A percentile compares a stretch with the other conserved stretches of the same genome.
Conservation (phyloP, 2,329 filamentous ascomycete species). For the Aspergillus spinulosporus region DNA sequence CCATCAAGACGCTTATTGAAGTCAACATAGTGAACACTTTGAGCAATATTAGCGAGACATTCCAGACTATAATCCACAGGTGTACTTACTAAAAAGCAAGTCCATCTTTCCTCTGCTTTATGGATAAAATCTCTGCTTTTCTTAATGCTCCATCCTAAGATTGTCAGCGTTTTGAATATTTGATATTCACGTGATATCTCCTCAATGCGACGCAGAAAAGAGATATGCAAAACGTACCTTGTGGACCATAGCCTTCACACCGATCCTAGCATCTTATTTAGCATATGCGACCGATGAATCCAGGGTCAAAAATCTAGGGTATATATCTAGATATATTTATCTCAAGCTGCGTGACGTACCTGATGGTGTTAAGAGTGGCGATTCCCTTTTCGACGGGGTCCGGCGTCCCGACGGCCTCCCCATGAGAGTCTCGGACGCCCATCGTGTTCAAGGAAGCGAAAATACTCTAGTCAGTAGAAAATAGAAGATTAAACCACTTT, state of each 20-base stretch:
- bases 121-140: slow-evolving; percentile 94
- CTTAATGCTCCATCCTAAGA: slow-evolving; percentile 73
- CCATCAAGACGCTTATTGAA: slow-evolving; percentile 84
- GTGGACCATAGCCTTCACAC: slow-evolving; percentile 66
- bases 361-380: slow-evolving; percentile 80
- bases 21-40: slow-evolving; percentile 86
- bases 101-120: slow-evolving; percentile 83
- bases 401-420: slow-evolving; percentile 55
- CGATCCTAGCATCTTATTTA: slow-evolving; percentile 54
- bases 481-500: slow-evolving; percentile 14
- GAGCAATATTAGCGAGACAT: slow-evolving; percentile 21
- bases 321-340: slow-evolving; percentile 8
- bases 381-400: slow-evolving; percentile 71
- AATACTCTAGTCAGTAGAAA: neutral
- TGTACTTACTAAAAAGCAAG: slow-evolving; percentile 72
- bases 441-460: slow-evolving; percentile 38
- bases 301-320: slow-evolving; percentile 2
- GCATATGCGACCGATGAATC: slow-evolving; percentile 39
- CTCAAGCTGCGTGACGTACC: slow-evolving; percentile 53
- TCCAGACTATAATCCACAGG: too few relatives aligned
- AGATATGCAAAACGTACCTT: slow-evolving; percentile 56
- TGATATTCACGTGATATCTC: slow-evolving; percentile 34
- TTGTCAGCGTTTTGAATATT: neutral
- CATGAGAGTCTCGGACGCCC: slow-evolving; percentile 52
- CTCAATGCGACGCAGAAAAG: slow-evolving; percentile 18